phyloP scores from a whole-genome alignment of 805 yeast genomes.

The Saccharomycopsis fermentans region DNA sequence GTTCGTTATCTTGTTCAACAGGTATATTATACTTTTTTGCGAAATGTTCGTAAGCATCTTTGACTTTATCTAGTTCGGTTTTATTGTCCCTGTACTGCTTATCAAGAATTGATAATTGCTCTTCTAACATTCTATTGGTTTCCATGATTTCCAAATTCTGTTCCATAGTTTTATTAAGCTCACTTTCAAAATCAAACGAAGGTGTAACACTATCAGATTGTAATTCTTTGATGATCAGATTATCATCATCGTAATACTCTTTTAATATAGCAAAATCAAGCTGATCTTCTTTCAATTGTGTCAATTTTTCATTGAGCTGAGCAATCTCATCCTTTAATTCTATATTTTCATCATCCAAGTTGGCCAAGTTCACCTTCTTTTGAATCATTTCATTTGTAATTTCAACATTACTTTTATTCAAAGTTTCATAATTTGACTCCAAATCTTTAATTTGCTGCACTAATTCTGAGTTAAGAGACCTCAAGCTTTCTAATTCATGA shows the following conservation, averaged over 20 bases:
- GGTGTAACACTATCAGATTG: slow-evolving; percentile 32
- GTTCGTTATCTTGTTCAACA: neutral
- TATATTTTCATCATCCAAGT: slow-evolving; percentile 62
- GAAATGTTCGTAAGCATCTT: slow-evolving; percentile 14
- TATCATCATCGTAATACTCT: slow-evolving; percentile 1
- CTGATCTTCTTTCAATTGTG: slow-evolving; percentile 28
- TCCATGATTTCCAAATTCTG: slow-evolving; percentile 59
- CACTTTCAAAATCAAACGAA: slow-evolving; percentile 32
- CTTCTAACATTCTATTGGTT: slow-evolving; percentile 47
- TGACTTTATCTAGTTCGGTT: slow-evolving; percentile 10
- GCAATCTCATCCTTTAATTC: slow-evolving; percentile 42
- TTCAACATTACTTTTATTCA: slow-evolving; percentile 76
- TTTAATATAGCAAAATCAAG: slow-evolving; percentile 17
- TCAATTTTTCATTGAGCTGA: slow-evolving; percentile 35
- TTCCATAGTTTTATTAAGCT: slow-evolving; percentile 49
- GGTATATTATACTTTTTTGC: neutral
- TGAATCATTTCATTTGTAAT: slow-evolving; percentile 82
- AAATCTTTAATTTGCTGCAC: slow-evolving; percentile 63
- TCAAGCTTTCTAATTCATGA: slow-evolving; percentile 47
- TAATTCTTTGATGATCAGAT: slow-evolving; percentile 26
- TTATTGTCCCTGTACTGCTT: slow-evolving; percentile 13
- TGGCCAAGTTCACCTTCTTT: slow-evolving; percentile 66
- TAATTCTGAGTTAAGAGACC: slow-evolving; percentile 59
- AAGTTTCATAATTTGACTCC: slow-evolving; percentile 55
- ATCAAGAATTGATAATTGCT: slow-evolving; percentile 20